Base-by-base conservation (phyloP, 257 asterid species). In the Scutellaria barbata region DNA sequence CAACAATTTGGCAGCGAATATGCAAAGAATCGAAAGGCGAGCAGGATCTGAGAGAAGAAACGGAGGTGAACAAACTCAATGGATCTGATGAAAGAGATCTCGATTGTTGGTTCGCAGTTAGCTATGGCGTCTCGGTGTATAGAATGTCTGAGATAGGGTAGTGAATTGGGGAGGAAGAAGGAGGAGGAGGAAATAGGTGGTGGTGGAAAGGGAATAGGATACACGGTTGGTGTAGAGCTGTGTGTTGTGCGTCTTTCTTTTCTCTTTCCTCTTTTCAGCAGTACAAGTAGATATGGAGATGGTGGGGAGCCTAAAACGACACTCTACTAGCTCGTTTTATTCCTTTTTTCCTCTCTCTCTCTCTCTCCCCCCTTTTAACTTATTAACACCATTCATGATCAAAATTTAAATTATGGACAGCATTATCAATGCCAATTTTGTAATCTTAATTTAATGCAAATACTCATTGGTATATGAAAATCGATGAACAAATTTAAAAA, bases 141-240 rank as follows among this genome's bases (percentile, higher is more conserved):
- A 68, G 4, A 58, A 10, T 60, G 39, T 3, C 66, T 37, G 59
- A 39, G 42, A 45, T 9, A 12, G 55, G 75, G 9, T 18, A 59
- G 71, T 16, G 55, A 39, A 68, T 17, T 68, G 59, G 70, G 62
- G 47, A 60, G 25, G 68, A 55, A 54, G 74, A 54, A 12, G 73
- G 45, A 63, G 53, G 72, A 66, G 57, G 37, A 56, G 35, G n/a
- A n/a, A 22, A 22, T 22, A 22, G 77, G 79, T 46, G 60, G 76
- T 41, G 80, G 80, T 51, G 85, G 78, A 25, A 60, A 45, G 48
- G 51, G n/a, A 45, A 39, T 30, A 30, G 35, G 35, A 30, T 2
- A 40, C 60, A 73, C 66, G 66, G 42, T 66, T 40, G 76, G 76
- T 56, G 0, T 56, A 30, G 42, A 46, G 66, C 12, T 64, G 67